phyloP scores from a whole-genome alignment of 108 stramenopile species.

The Tribonema minus region DNA sequence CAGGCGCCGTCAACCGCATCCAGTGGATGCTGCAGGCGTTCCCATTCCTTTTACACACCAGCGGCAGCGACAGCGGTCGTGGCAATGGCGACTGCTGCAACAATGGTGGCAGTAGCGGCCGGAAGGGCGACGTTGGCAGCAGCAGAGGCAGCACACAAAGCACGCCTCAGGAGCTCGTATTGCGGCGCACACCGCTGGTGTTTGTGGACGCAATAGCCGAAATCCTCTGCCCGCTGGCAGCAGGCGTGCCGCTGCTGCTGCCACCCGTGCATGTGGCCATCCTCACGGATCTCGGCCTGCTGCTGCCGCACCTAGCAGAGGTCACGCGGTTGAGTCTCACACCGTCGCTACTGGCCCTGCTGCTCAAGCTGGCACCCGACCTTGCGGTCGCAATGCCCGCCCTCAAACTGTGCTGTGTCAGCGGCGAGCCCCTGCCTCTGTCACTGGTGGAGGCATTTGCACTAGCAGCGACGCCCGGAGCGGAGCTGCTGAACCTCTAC shows the following conservation, averaged over 20 bases:
- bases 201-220: slow-evolving; percentile 33
- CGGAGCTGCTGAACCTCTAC: slow-evolving; percentile 31
- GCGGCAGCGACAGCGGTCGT: too few species aligned
- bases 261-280: background rate
- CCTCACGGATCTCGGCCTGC: background rate
- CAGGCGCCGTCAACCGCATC: slow-evolving; percentile 26
- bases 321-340: slow-evolving; percentile 13
- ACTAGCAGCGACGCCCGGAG: background rate
- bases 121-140: background rate
- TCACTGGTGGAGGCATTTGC: slow-evolving; percentile 4
- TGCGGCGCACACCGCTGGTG: slow-evolving; percentile 20
- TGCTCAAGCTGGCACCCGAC: background rate
- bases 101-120: too few species aligned
- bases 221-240: slow-evolving; percentile 2
- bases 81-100: too few species aligned
- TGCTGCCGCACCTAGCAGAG: background rate
- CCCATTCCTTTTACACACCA: too few species aligned
- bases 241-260: slow-evolving; percentile 18
- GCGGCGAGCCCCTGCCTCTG: slow-evolving; percentile 27
- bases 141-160: background rate
- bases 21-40: slow-evolving; percentile 2
- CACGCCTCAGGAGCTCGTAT: too few species aligned
- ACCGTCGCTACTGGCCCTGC: slow-evolving; percentile 10
- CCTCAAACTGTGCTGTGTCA: slow-evolving; percentile 22
- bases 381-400: background rate